Conservation (phyloP, 1,284 basidiomycete genomes). For the Moniliella sp. region DNA sequence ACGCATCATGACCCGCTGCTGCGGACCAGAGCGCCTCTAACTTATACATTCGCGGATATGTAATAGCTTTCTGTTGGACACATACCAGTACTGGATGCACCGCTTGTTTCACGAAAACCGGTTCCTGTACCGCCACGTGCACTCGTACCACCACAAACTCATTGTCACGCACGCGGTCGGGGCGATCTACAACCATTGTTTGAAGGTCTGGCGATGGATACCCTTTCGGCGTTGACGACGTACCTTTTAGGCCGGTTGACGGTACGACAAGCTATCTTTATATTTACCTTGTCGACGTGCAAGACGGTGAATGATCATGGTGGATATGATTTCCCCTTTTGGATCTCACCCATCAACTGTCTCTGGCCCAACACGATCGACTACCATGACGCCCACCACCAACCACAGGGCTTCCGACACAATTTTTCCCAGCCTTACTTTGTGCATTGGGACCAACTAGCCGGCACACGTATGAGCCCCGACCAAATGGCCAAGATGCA, state of each 20-base stretch:
- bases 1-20: too few relatives aligned
- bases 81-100: slow-evolving; percentile 93
- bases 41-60: too few relatives aligned
- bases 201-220: slow-evolving; percentile 75
- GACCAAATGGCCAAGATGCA: slow-evolving; percentile 28
- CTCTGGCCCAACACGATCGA: slow-evolving; percentile 80
- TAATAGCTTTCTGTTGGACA: slow-evolving; percentile 82
- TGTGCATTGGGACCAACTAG: slow-evolving; percentile 37
- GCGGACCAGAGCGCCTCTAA: too few relatives aligned
- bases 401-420: slow-evolving; percentile 75
- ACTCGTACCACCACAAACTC: slow-evolving; percentile 83
- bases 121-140: slow-evolving; percentile 71
- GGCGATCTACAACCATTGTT: slow-evolving; percentile 93
- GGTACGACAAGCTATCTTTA: slow-evolving; percentile 50
- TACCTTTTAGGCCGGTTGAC: slow-evolving; percentile 52
- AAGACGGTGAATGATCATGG: slow-evolving; percentile 98
- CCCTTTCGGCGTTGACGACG: slow-evolving; percentile 56
- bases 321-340: slow-evolving; percentile 68
- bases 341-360: slow-evolving; percentile 51
- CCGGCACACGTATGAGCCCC: slow-evolving; percentile 53
- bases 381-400: slow-evolving; percentile 92
- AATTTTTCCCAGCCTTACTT: slow-evolving; percentile 91
- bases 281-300: slow-evolving; percentile 62
- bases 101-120: slow-evolving; percentile 75
- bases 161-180: slow-evolving; percentile 95